Conservation (phyloP, 2,329 filamentous ascomycete species). For the Hymenoscyphus linearis region DNA sequence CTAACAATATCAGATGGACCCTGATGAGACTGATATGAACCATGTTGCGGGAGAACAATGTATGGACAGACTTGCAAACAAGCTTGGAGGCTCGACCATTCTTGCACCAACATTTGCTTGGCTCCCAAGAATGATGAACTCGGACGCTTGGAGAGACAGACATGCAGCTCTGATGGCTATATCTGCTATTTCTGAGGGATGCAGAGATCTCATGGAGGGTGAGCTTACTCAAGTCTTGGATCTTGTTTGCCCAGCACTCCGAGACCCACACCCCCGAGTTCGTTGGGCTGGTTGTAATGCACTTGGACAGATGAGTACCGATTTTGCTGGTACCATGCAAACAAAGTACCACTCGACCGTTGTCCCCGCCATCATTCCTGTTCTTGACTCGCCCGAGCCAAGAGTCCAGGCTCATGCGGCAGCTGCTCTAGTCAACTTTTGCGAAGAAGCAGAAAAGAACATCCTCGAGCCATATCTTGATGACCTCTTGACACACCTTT, state of each 20-base stretch:
- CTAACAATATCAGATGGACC: conserved; percentile 59
- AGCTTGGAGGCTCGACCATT: conserved; percentile 89
- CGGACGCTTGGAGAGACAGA: conserved; percentile 87
- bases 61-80: conserved; percentile 96
- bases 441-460: conserved; percentile 91
- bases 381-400: conserved; percentile 82
- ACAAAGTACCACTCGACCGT: conserved; percentile 87
- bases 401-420: conserved; percentile 96
- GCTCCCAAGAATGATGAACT: conserved; percentile 97
- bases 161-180: conserved; percentile 98
- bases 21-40: conserved; percentile 94
- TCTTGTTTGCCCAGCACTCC: conserved; percentile 85
- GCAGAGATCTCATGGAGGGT: conserved; percentile 89
- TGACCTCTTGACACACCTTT: conserved; percentile 75
- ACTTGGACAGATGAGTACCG: conserved; percentile 98
- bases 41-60: conserved; percentile 97
- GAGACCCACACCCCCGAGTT: conserved; percentile 87
- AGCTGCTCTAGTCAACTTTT: conserved; percentile 98
- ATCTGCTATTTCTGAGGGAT: conserved; percentile 96
- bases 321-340: conserved; percentile 98
- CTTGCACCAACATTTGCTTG: conserved; percentile 92
- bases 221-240: conserved; percentile 92
- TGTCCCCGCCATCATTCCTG: conserved; percentile 85
- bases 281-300: conserved; percentile 98
- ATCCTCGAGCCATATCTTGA: conserved; percentile 91